Evolutionary conservation across 768 basidiomycete species (phyloP), one percentile per base, ranked within the genome.

Genomic region (Russula brevipes): DNA sequence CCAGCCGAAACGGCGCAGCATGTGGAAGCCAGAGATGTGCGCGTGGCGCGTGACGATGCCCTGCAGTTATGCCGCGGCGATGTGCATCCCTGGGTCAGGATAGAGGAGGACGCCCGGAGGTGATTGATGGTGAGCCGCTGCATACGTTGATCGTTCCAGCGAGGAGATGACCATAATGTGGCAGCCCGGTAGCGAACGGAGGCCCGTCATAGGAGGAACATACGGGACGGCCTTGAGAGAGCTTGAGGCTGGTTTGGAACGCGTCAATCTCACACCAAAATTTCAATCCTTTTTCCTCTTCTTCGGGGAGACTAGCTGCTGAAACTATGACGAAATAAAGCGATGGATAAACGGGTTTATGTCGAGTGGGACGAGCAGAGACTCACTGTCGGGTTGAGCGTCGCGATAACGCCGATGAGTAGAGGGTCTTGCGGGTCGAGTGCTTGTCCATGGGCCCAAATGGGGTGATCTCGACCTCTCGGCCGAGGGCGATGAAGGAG

Each of bases 221-320:
- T 71, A 91, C 86, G 17, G 94, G 94, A 44, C 87, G 82, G 3
- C 94, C 94, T 72, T 96, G 88, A 0, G 92, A 93, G 51, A 95
- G 85, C 77, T 93, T 94, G 69, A 98, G 76, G 69, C 90, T 92
- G 7, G 95, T 98, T 72, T 88, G 85, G 77, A 99, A 99, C 65
- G 97, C 97, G 78, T 98, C 93, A 73, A 99, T 99, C 73, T 95
- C 94, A 68, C 83, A 80, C 96, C 96, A 98, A 77, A 85, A 98
- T 57, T 81, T 80, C 65, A 97, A 77, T 59, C 97, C 92, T 70
- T 94, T 93, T 72, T 89, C 87, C 73, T 95, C 93, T 75, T 94
- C 93, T 75, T 85, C 85, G 19, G 93, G 78, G 72, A 94, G 95
- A 74, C 85, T 85, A 75, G 78, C 77, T 17, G 84, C 78, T 59